Base-by-base conservation (phyloP, 495 filamentous ascomycete genomes). In the Podospora pseudopauciseta region DNA sequence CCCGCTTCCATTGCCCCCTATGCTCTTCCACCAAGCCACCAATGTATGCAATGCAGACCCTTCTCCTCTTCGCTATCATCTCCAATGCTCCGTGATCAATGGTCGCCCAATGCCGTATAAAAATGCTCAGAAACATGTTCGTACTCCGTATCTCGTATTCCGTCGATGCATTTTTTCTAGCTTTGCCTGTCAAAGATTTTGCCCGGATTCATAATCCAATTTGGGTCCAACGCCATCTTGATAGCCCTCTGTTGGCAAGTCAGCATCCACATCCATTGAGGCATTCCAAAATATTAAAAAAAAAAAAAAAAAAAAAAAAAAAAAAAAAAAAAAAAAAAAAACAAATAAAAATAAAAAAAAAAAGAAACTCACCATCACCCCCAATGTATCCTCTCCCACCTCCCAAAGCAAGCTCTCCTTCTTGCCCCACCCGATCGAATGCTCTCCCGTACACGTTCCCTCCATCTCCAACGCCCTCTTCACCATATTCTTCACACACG, bases 401-500 rank as follows among this genome's bases (percentile, higher is more conserved):
- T 97, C 94, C 76, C 90, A 88, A 55, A 90, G 75, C 61, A 97
- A 82, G 0, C 84, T 89, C 44, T 87, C 87, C 78, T 95, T 97
- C 80, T 97, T 97, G 4, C 91, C 93, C 71, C 96, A 84, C 5
- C 94, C 94, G 64, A 97, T 82, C 0, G 92, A 92, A 80, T 97
- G 94, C 75, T 97, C 94, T 19, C 94, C 91, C 1, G 92, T 94
- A 79, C 92, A 94, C 4, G 94, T 96, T 1, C 93, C 93, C 65
- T 96, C 93, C 93, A 97, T 96, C 57, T 93, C 92, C 28, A 97
- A 73, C 7, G 92, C 93, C 26, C 92, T 83, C 71, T 91, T 87
- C 23, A 96, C 92, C 93, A 97, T 96, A 69, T 92, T 89, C 71
- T 93, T 86, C 27, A 96, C 92, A 64, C 91, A 91, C 49, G 82